A percentile compares a stretch with the other conserved stretches of the same genome.
These are phyloP conservation scores for Chlamydomonas schloesseri DNA, from an alignment of 139 green algal genomes.

Conservation along the genomic window DNA sequence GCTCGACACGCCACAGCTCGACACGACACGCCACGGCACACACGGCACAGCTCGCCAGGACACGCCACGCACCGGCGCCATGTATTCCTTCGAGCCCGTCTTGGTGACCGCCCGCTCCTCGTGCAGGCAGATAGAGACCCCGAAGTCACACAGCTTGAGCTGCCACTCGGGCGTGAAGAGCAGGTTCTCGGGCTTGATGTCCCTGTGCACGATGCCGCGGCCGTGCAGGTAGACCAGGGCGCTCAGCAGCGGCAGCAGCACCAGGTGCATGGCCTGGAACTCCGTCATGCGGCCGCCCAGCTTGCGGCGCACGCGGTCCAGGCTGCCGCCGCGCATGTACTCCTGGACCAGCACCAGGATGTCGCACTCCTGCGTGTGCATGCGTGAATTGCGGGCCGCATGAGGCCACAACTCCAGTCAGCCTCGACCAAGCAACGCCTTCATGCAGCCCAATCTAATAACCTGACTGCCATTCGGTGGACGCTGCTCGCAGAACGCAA, in stretches of 20 bases:
- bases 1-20: too few relatives aligned
- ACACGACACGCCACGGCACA: too few relatives aligned
- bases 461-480: too few relatives aligned
- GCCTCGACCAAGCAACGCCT: too few relatives aligned
- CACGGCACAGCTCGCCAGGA: too few relatives aligned
- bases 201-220: neutral
- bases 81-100: slow-evolving; percentile 61
- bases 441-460: too few relatives aligned
- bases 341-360: slow-evolving; percentile 5
- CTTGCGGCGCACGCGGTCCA: neutral
- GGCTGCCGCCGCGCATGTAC: neutral
- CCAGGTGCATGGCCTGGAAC: neutral
- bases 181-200: slow-evolving; percentile 16
- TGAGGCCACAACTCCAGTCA: too few relatives aligned
- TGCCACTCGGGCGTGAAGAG: slow-evolving; percentile 7
- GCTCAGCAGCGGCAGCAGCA: slow-evolving; percentile 1
- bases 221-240: neutral
- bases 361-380: neutral
- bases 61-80: slow-evolving; percentile 35
- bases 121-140: slow-evolving; percentile 61
- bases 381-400: too few relatives aligned
- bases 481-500: too few relatives aligned
- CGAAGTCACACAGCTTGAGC: slow-evolving; percentile 49
- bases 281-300: slow-evolving; percentile 5
- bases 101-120: slow-evolving; percentile 66